phyloP scores from a whole-genome alignment of 2,329 filamentous ascomycete genomes.

The Blastomyces gilchristii region DNA sequence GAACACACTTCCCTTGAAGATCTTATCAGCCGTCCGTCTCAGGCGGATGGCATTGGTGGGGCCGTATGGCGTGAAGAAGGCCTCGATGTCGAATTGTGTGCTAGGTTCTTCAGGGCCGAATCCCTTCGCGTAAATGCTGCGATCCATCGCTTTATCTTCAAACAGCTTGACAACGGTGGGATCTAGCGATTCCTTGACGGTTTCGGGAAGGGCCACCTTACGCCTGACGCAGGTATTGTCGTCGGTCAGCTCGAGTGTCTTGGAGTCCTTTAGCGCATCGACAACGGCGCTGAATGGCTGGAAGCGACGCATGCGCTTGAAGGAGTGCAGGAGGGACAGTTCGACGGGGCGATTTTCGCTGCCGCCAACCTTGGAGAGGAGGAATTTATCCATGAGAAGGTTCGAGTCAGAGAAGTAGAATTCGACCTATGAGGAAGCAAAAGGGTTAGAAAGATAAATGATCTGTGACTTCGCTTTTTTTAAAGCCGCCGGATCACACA shows the following conservation, averaged over 20 bases:
- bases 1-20: constrained; percentile 95
- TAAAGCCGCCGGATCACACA: too few species aligned
- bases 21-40: constrained; percentile 59
- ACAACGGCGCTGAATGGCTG: constrained; percentile 77
- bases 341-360: constrained; percentile 64
- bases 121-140: constrained; percentile 85
- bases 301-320: constrained; percentile 95
- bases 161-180: constrained; percentile 44
- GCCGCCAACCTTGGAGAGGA: constrained; percentile 69
- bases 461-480: too few species aligned
- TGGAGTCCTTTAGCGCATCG: constrained; percentile 68
- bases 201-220: constrained; percentile 56
- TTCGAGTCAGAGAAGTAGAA: constrained; percentile 95
- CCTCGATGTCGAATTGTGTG: constrained; percentile 89
- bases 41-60: constrained; percentile 74
- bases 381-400: constrained; percentile 76
- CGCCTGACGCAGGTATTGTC: constrained; percentile 63
- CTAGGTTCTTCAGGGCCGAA: constrained; percentile 76
- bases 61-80: constrained; percentile 75
- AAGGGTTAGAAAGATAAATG: constrained; percentile 3
- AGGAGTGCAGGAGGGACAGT: constrained; percentile 66
- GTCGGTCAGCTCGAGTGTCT: constrained; percentile 61
- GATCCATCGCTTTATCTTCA: constrained; percentile 56
- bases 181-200: constrained; percentile 45
- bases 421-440: constrained; percentile 55